These are phyloP conservation scores for Colletotrichum sp. DNA, from an alignment of 2,329 filamentous ascomycete species.

Conservation along the genomic window DNA sequence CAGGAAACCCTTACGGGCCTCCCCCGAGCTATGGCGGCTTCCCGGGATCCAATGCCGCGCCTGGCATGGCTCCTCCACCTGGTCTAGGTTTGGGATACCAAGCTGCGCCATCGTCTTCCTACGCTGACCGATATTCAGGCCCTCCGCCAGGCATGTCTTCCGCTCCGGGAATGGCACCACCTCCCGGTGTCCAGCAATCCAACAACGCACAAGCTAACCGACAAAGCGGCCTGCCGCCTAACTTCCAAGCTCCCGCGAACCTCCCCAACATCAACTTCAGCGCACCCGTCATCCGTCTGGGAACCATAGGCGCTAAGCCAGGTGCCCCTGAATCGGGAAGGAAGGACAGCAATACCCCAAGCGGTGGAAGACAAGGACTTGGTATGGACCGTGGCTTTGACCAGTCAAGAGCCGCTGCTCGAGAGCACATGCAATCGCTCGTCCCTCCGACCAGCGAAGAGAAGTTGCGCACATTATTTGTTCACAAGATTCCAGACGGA, in stretches of 20 bases:
- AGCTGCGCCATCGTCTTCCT: not conserved
- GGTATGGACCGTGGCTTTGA: constrained; percentile 72
- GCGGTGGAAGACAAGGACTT: constrained; percentile 49
- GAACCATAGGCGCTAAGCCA: constrained; percentile 75
- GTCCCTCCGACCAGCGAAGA: constrained; percentile 89
- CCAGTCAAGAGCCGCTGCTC: constrained; percentile 67
- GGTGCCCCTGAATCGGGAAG: constrained; percentile 44
- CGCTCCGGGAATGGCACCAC: constrained; percentile 79
- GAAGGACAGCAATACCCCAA: constrained; percentile 44
- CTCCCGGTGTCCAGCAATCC: constrained; percentile 78
- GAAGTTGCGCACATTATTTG: constrained; percentile 87
- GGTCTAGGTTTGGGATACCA: constrained; percentile 71
- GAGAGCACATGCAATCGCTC: constrained; percentile 74
- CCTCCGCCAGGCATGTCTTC: constrained; percentile 81
- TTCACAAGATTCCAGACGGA: constrained; percentile 84
- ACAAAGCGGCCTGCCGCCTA: constrained; percentile 79
- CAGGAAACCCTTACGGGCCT: constrained; percentile 69
- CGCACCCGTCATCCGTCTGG: constrained; percentile 92
- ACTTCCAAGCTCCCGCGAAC: constrained; percentile 87
- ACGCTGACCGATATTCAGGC: constrained; percentile 48
- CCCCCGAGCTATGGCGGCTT: constrained; percentile 77
- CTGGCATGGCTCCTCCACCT: constrained; percentile 78
- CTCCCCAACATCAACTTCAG: constrained; percentile 99
- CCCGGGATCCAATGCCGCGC: constrained; percentile 62
- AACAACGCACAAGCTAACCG: constrained; percentile 78